Base-by-base conservation (phyloP, 2,329 filamentous ascomycete genomes). In the Aspergillus calidoustus region DNA sequence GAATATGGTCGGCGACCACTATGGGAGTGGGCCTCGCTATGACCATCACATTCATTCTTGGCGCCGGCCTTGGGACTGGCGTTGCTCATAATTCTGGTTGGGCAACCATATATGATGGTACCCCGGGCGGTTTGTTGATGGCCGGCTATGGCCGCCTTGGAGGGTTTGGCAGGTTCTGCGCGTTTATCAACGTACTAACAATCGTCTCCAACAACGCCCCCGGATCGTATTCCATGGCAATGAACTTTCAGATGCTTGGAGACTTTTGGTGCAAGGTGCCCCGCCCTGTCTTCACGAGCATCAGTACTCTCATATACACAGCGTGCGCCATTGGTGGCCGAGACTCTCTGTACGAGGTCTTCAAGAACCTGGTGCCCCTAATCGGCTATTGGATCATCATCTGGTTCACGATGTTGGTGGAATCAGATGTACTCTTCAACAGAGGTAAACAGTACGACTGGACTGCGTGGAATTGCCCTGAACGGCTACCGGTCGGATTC, bases 321-420 rank as follows among this genome's bases (percentile, higher is more conserved):
- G 74, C 76, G 28, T 81, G 79, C 62, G 79, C 78, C 5, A 74
- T 81, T 56, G 80, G 77, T 4, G 80, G 80, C 0, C 75, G 79
- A 1, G 75, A 81, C 54, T 72, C 75, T 46, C 69, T 82, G 1
- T 81, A 79, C 64, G 71, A 76, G 34, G 77, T 82, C 47, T 81
- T 81, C 63, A 72, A 78, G 56, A 76, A 79, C 59, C 80, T 82
- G 59, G 69, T 83, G 17, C 77, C 80, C 7, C 63, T 82, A 19
- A 82, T 83, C 66, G 78, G 79, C 5, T 82, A 83, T 63, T 82
- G 80, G 80, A 68, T 79, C 8, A 70, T 74, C 22, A 77, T 79
- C 43, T 82, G 76, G 73, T 66, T 81, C 53, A 73, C 75, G 41
- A 79, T 82, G 48, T 70, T 77, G 6, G 51, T 80, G 2, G 72